Evolutionary conservation across 2,329 filamentous ascomycete species (phyloP).

Genomic region (Alternaria ventricosa): DNA sequence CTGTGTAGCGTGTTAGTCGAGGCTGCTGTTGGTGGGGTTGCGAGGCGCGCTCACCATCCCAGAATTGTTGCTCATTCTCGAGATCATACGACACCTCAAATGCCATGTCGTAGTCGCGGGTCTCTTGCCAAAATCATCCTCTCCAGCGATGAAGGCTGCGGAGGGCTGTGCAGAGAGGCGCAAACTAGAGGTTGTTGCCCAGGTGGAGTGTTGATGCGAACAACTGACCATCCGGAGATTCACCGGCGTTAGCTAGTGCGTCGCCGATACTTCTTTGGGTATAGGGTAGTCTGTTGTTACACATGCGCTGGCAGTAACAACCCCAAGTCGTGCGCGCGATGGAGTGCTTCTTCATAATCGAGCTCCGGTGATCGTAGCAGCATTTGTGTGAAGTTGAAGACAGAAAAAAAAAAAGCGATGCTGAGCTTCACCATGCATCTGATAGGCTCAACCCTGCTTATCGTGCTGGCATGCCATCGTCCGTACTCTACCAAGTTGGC

Average conservation of each 20-base stretch:
- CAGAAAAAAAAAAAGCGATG: background rate
- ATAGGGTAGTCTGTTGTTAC: slow-evolving; percentile 7
- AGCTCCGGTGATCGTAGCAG: background rate
- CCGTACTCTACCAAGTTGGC: background rate
- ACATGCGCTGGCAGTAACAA: background rate
- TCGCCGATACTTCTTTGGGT: slow-evolving; percentile 26
- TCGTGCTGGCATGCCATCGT: background rate
- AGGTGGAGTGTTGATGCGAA: slow-evolving; percentile 25
- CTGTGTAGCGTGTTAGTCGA: slow-evolving; percentile 52
- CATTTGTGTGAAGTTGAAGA: background rate
- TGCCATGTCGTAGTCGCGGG: slow-evolving; percentile 61
- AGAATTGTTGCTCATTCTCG: slow-evolving; percentile 86
- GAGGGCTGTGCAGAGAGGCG: slow-evolving; percentile 24
- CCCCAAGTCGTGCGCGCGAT: background rate
- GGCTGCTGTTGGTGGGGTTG: slow-evolving; percentile 27
- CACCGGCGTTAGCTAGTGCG: slow-evolving; percentile 29
- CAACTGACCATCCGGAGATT: slow-evolving; percentile 25
- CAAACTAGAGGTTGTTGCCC: slow-evolving; percentile 24
- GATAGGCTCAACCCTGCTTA: background rate
- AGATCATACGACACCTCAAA: slow-evolving; percentile 72
- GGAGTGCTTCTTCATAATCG: background rate
- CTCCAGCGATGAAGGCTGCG: slow-evolving; percentile 31
- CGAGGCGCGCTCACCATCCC: slow-evolving; percentile 70
- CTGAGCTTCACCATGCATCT: background rate
- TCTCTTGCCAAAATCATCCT: slow-evolving; percentile 47